phyloP scores from a whole-genome alignment of 179 eudicot species.

The Gypsophila paniculata region DNA sequence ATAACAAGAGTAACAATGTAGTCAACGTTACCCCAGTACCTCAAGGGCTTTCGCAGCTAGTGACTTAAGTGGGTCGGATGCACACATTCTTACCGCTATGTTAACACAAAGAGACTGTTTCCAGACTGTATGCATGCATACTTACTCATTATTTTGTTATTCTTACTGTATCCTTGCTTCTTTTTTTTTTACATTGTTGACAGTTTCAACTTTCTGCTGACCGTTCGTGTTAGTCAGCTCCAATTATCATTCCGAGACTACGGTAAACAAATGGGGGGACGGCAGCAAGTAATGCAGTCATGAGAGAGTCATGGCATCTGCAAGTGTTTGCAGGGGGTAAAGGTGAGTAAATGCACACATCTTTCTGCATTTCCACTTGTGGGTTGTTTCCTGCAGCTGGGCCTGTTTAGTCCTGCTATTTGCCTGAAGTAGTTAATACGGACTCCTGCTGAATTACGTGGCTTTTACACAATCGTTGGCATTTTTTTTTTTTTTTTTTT shows the following conservation, averaged over 20 bases:
- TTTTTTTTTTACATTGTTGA: neutral
- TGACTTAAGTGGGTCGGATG: no score
- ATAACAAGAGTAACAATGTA: no score
- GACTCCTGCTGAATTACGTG: no score
- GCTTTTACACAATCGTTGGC: no score
- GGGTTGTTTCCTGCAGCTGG: conserved; percentile 7
- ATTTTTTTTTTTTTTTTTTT: no score
- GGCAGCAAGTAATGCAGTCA: conserved; percentile 18
- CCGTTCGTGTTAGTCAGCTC: neutral
- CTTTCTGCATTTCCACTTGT: conserved; percentile 20
- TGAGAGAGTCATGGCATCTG: conserved; percentile 18
- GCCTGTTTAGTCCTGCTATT: conserved; percentile 1
- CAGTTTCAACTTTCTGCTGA: neutral
- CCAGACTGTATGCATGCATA: neutral
- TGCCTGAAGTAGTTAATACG: neutral
- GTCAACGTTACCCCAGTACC: no score
- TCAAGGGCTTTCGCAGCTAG: no score
- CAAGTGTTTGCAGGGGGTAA: conserved; percentile 15
- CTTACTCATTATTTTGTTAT: neutral
- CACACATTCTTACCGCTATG: no score
- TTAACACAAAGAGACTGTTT: no score
- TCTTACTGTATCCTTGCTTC: no score
- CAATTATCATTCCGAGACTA: neutral
- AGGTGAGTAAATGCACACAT: conserved; percentile 26
- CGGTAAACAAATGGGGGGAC: neutral